A percentile compares a stretch with the other conserved stretches of the same genome.
Conservation (phyloP, 805 yeast genomes). For the Ogataea sp. region DNA sequence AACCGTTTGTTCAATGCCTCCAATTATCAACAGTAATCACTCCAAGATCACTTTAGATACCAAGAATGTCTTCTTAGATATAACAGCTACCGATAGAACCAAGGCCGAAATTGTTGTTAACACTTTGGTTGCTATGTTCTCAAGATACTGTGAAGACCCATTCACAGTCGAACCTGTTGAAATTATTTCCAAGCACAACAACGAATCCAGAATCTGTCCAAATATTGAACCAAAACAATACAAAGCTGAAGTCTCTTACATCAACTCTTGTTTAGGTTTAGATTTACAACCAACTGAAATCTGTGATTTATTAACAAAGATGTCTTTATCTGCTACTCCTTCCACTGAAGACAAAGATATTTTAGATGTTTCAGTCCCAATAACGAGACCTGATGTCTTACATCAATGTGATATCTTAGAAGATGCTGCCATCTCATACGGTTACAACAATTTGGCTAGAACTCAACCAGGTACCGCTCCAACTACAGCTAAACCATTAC, state of each 20-base stretch:
- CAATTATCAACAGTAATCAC: slow-evolving; percentile 88
- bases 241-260: slow-evolving; percentile 72
- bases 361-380: slow-evolving; percentile 70
- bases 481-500: slow-evolving; percentile 79
- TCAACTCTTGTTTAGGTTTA: slow-evolving; percentile 91
- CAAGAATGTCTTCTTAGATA: slow-evolving; percentile 81
- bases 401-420: slow-evolving; percentile 99
- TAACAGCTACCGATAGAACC: slow-evolving; percentile 92
- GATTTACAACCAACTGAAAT: slow-evolving; percentile 62
- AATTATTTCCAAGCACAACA: slow-evolving; percentile 74
- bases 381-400: slow-evolving; percentile 90
- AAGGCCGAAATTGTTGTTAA: slow-evolving; percentile 90
- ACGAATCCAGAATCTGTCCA: slow-evolving; percentile 71
- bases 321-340: slow-evolving; percentile 68
- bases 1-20: slow-evolving; percentile 88
- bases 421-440: slow-evolving; percentile 95
- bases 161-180: slow-evolving; percentile 88
- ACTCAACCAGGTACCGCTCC: slow-evolving; percentile 73
- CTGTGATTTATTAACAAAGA: slow-evolving; percentile 57
- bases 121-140: slow-evolving; percentile 92
- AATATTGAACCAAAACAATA: slow-evolving; percentile 57
- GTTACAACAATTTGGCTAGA: slow-evolving; percentile 80
- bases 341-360: slow-evolving; percentile 37
- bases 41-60: slow-evolving; percentile 84
- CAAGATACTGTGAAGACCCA: slow-evolving; percentile 73